Evolutionary conservation across 2,329 filamentous ascomycete species (phyloP).

Genomic region (Aspergillus pseudoterreus): DNA sequence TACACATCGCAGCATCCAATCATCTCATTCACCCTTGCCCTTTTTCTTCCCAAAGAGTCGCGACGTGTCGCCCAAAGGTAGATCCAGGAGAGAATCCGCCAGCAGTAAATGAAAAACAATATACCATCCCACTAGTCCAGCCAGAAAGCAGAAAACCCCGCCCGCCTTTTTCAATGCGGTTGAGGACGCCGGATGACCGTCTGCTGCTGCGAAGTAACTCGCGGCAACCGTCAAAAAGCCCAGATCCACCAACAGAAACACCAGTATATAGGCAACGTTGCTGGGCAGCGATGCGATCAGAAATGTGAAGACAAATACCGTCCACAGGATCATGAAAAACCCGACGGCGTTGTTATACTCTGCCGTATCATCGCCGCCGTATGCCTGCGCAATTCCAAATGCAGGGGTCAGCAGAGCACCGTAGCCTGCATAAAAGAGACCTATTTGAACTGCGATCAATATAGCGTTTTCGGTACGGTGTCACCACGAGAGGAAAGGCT

Average conservation of each 20-base stretch:
- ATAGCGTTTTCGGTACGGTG: neutral
- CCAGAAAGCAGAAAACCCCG: constrained; percentile 46
- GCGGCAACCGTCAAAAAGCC: constrained; percentile 43
- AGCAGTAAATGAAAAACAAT: constrained; percentile 43
- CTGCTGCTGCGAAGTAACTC: constrained; percentile 46
- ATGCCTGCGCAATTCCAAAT: constrained; percentile 45
- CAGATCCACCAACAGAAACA: constrained; percentile 48
- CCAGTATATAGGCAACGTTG: constrained; percentile 47
- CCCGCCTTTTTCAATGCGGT: constrained; percentile 42
- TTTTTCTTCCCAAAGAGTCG: constrained; percentile 35
- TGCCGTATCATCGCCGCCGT: constrained; percentile 31
- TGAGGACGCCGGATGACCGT: constrained; percentile 34
- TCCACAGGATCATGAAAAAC: constrained; percentile 50
- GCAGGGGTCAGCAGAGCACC: constrained; percentile 47
- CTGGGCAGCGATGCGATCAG: constrained; percentile 43
- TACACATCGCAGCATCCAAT: neutral
- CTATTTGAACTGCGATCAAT: constrained; percentile 12
- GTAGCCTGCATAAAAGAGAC: constrained; percentile 50
- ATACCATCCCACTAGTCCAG: constrained; percentile 47
- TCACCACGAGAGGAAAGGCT: neutral
- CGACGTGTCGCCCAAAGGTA: constrained; percentile 43
- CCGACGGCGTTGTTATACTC: constrained; percentile 47
- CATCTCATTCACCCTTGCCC: neutral
- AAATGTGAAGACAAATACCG: constrained; percentile 46
- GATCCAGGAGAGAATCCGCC: constrained; percentile 35